These are phyloP conservation scores for Suillus subaureus DNA, from an alignment of 768 basidiomycete genomes.

Conservation along the genomic window DNA sequence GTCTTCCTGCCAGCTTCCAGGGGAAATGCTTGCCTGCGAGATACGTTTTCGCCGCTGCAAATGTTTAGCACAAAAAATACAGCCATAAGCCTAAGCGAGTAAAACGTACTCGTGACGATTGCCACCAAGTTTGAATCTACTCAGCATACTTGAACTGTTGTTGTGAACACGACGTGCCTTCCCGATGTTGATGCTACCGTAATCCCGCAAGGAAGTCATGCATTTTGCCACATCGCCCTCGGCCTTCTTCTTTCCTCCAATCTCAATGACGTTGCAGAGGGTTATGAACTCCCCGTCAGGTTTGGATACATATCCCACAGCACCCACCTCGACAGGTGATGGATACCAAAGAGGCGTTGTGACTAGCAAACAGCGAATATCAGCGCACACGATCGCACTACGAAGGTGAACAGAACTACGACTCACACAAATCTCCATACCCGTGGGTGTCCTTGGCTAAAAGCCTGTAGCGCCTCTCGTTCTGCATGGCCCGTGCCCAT, in stretches of 20 bases:
- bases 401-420: not conserved
- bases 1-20: conserved; percentile 65
- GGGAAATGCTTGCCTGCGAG: conserved; percentile 59
- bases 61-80: conserved; percentile 3
- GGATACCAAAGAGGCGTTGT: conserved; percentile 75
- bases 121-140: not conserved
- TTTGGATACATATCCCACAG: conserved; percentile 74
- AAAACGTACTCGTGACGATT: conserved; percentile 1
- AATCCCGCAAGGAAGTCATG: conserved; percentile 64
- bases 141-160: conserved; percentile 39
- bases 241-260: conserved; percentile 32
- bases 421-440: conserved; percentile 68
- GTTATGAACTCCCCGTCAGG: conserved; percentile 70
- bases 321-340: conserved; percentile 60
- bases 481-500: conserved; percentile 41
- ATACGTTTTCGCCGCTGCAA: conserved; percentile 45
- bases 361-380: conserved; percentile 38
- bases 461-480: conserved; percentile 72
- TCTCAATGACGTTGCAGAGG: conserved; percentile 69
- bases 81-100: not conserved
- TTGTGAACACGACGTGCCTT: conserved; percentile 48
- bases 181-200: conserved; percentile 52
- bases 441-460: conserved; percentile 55
- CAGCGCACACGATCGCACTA: not conserved
- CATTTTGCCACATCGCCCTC: conserved; percentile 41